phyloP scores from a whole-genome alignment of 768 basidiomycete species.

The Artomyces pyxidatus region DNA sequence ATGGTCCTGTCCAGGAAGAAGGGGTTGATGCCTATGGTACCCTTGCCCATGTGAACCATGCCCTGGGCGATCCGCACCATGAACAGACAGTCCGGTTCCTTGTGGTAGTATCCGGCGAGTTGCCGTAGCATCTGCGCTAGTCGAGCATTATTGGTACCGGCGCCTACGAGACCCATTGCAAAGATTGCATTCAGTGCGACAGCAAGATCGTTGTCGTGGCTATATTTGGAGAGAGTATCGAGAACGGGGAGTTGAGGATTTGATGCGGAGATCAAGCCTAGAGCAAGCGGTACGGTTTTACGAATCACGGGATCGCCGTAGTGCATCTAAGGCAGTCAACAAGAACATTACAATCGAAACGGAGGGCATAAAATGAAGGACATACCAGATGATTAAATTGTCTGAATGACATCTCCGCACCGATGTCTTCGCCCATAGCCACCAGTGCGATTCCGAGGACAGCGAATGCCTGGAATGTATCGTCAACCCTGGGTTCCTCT shows the following conservation, averaged over 20 bases:
- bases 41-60: conserved; percentile 99
- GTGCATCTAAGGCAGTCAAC: conserved; percentile 68
- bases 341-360: conserved; percentile 13
- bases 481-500: conserved; percentile 45
- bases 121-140: conserved; percentile 96
- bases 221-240: conserved; percentile 97
- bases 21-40: conserved; percentile 93
- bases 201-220: conserved; percentile 95
- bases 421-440: conserved; percentile 97
- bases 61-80: conserved; percentile 95
- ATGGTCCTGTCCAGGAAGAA: conserved; percentile 91
- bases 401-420: conserved; percentile 94
- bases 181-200: conserved; percentile 97
- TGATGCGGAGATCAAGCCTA: conserved; percentile 90
- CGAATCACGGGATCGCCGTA: conserved; percentile 93
- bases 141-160: conserved; percentile 97
- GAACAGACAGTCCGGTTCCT: conserved; percentile 94
- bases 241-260: conserved; percentile 93
- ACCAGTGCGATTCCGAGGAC: conserved; percentile 91
- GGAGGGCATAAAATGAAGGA: conserved; percentile 8
- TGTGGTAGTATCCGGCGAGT: conserved; percentile 95
- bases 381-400: conserved; percentile 95
- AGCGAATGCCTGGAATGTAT: conserved; percentile 86
- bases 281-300: conserved; percentile 87
- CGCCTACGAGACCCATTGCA: conserved; percentile 97